Percentiles rank a stretch among this genome's conserved stretches.
Evolutionary conservation across 208 protist species (phyloP).

Genomic region (Crithidia acanthocephali): DNA sequence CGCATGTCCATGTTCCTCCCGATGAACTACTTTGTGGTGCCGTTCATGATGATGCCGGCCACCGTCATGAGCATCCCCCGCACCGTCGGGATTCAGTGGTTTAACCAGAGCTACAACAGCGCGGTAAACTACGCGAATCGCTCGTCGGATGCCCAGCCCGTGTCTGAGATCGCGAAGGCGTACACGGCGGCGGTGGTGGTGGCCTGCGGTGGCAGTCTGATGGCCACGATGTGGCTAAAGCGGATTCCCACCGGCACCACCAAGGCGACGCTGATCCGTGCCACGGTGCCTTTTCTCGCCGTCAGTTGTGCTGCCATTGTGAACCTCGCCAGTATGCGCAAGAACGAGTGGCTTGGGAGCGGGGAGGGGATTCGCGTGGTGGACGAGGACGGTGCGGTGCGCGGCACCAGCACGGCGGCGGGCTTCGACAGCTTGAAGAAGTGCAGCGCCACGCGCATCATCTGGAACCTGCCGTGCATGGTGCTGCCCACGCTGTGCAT

Average conservation of each 20-base stretch:
- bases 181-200: conserved; percentile 82
- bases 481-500: conserved; percentile 89
- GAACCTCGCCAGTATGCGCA: conserved; percentile 91
- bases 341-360: conserved; percentile 88
- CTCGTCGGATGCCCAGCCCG: conserved; percentile 87
- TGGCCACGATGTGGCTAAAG: conserved; percentile 69
- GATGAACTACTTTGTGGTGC: conserved; percentile 91
- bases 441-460: conserved; percentile 75
- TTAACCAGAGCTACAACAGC: conserved; percentile 95
- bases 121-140: conserved; percentile 96
- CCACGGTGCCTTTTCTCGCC: conserved; percentile 85
- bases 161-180: conserved; percentile 77
- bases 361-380: conserved; percentile 79
- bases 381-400: conserved; percentile 81
- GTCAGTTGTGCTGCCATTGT: conserved; percentile 79
- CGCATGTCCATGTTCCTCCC: conserved; percentile 94
- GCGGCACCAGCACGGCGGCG: conserved; percentile 75
- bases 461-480: conserved; percentile 89
- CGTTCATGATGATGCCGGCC: conserved; percentile 90
- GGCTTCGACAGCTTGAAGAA: conserved; percentile 81
- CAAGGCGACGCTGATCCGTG: conserved; percentile 71
- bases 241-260: conserved; percentile 52
- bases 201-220: conserved; percentile 62
- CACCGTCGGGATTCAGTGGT: conserved; percentile 91
- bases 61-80: conserved; percentile 66